Evolutionary conservation across 176 grass and related monocot species (phyloP).

Genomic region (Triticum dicoccoides): DNA sequence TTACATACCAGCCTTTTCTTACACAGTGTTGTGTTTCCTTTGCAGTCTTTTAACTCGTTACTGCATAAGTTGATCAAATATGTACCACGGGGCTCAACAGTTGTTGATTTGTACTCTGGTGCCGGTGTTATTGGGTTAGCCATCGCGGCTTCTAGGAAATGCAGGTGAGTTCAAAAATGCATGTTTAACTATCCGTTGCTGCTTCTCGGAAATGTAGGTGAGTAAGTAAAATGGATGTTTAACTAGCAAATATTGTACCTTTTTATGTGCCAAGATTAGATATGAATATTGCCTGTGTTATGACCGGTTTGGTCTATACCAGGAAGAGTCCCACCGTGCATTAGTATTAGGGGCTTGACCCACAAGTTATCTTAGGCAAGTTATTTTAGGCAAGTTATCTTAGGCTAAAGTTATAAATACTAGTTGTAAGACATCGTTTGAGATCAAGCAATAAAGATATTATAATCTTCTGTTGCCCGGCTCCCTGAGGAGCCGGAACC

Average conservation of each 20-base stretch:
- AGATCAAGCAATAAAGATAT: too few species aligned
- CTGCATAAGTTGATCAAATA: conserved; percentile 88
- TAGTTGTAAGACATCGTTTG: too few species aligned
- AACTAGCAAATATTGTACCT: neutral
- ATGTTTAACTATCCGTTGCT: conserved; percentile 37
- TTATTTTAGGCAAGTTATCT: too few species aligned
- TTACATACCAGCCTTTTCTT: neutral
- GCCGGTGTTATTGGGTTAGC: conserved; percentile 91
- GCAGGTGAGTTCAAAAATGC: conserved; percentile 52
- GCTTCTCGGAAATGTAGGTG: conserved; percentile 55
- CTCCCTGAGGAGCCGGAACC: too few species aligned
- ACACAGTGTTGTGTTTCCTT: conserved; percentile 25
- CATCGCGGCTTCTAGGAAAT: conserved; percentile 79
- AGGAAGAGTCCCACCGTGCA: too few species aligned
- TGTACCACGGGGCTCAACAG: conserved; percentile 83
- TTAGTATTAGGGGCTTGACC: too few species aligned
- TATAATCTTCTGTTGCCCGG: too few species aligned
- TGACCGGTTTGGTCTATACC: too few species aligned
- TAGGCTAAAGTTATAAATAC: too few species aligned
- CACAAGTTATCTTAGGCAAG: too few species aligned
- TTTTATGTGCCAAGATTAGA: conserved; percentile 1
- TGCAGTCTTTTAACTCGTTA: conserved; percentile 88
- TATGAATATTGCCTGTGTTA: neutral
- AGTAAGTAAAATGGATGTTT: conserved; percentile 26
- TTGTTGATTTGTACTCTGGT: conserved; percentile 96